Conservation (phyloP, 306 rosid genomes). For the Chamaecrista fasciculata region DNA sequence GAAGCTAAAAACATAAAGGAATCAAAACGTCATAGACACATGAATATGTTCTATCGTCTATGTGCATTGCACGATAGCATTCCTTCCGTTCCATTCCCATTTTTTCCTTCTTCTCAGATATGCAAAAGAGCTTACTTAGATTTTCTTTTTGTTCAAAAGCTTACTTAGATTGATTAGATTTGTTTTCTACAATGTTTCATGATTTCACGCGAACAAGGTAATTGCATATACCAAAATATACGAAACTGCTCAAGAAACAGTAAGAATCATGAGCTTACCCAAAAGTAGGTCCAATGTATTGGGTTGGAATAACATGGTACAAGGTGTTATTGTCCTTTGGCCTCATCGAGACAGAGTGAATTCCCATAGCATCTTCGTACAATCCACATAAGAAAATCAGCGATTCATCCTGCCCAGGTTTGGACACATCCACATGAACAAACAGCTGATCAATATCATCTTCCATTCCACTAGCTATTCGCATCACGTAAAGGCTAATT, state of each 20-base stretch:
- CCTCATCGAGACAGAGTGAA: constrained; percentile 87
- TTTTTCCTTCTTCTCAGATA: not conserved
- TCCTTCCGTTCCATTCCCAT: not conserved
- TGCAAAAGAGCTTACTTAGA: not conserved
- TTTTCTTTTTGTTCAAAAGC: not conserved
- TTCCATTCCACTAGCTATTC: constrained; percentile 42
- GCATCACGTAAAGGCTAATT: constrained; percentile 64
- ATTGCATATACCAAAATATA: not conserved
- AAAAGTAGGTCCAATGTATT: constrained; percentile 67
- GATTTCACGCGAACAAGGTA: not conserved
- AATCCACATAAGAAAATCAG: constrained; percentile 73
- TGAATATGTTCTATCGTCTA: too few relatives aligned
- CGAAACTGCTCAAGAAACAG: not conserved
- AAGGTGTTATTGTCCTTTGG: constrained; percentile 42
- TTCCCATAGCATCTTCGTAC: constrained; percentile 86
- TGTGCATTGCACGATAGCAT: not conserved
- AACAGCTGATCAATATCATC: constrained; percentile 71
- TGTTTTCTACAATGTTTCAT: not conserved
- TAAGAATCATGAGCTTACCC: constrained; percentile 45
- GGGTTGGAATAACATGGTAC: constrained; percentile 39
- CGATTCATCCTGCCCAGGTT: constrained; percentile 56
- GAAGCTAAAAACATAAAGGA: not conserved
- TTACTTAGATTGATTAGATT: constrained; percentile 7
- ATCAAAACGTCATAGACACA: not conserved
- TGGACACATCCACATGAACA: constrained; percentile 71